phyloP scores from a whole-genome alignment of 2,329 filamentous ascomycete genomes.

The Gnomoniopsis smithogilvyi region DNA sequence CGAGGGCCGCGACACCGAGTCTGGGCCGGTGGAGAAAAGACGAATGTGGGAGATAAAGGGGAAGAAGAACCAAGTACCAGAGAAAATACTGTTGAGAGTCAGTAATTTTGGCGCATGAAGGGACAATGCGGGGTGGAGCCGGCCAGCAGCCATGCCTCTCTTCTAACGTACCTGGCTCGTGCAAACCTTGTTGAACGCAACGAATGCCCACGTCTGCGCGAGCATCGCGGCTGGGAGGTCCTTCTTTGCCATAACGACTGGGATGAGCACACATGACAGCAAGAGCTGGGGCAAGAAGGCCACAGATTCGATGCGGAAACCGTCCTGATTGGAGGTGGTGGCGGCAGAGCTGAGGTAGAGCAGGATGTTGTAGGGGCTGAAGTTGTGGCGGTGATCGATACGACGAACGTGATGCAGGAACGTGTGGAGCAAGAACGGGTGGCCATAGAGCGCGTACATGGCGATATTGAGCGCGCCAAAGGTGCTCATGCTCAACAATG shows the following conservation, averaged over 20 bases:
- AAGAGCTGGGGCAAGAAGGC: constrained; percentile 88
- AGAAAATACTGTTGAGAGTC: constrained; percentile 74
- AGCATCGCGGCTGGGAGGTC: constrained; percentile 83
- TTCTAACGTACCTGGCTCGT: constrained; percentile 75
- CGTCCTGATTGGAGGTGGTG: constrained; percentile 24
- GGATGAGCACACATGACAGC: constrained; percentile 71
- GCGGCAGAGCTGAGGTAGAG: constrained; percentile 80
- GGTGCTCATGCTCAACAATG: constrained; percentile 63
- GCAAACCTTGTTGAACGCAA: constrained; percentile 98
- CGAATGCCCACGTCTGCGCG: constrained; percentile 94
- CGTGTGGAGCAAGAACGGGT: constrained; percentile 81
- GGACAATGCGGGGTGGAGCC: not conserved
- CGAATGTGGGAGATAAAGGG: constrained; percentile 82
- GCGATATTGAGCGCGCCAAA: constrained; percentile 70
- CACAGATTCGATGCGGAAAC: constrained; percentile 64
- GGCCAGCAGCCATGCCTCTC: not conserved
- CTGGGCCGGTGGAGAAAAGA: constrained; percentile 60
- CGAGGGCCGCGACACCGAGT: constrained; percentile 62
- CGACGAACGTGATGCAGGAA: constrained; percentile 90
- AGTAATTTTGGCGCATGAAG: not conserved
- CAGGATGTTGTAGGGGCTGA: constrained; percentile 91
- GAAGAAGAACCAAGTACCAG: constrained; percentile 94
- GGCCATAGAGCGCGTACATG: constrained; percentile 80
- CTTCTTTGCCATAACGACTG: constrained; percentile 70
- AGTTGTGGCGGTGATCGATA: constrained; percentile 96